Percentiles rank a stretch among this genome's conserved stretches.
phyloP scores from a whole-genome alignment of 129 eudicot genomes.

The Tagetes patula region DNA sequence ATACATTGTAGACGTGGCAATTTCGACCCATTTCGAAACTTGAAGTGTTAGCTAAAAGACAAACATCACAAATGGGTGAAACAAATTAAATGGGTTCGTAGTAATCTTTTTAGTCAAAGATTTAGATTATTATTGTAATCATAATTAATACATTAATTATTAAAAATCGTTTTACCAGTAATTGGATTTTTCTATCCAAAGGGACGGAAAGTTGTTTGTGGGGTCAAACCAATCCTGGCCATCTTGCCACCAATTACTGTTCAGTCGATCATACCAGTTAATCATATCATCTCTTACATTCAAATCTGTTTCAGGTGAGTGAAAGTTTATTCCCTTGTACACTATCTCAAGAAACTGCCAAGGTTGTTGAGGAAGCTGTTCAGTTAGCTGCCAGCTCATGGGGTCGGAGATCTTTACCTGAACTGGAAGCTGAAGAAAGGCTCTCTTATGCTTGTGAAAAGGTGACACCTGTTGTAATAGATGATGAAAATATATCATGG shows the following conservation, averaged over 20 bases:
- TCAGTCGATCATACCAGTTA: constrained; percentile 21
- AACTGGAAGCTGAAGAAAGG: constrained; percentile 97
- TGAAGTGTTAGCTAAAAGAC: neutral
- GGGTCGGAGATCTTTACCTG: constrained; percentile 91
- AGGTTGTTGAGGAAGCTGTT: constrained; percentile 84
- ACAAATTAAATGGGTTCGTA: neutral
- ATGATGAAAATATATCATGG: constrained; percentile 15
- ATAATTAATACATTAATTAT: neutral
- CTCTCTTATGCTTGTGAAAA: constrained; percentile 97
- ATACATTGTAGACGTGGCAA: neutral
- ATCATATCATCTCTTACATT: constrained; percentile 9
- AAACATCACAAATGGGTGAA: constrained; percentile 5
- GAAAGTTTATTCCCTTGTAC: constrained; percentile 89
- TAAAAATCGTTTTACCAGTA: neutral
- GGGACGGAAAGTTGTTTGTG: neutral
- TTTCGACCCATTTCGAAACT: neutral
- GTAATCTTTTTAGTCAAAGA: neutral
- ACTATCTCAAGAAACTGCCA: constrained; percentile 60
- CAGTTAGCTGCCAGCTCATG: constrained; percentile 75
- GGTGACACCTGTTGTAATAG: constrained; percentile 44
- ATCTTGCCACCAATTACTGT: constrained; percentile 1
- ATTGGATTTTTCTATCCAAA: neutral
- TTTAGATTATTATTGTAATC: constrained; percentile 1
- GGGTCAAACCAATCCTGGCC: constrained; percentile 10
- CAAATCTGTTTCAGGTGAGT: constrained; percentile 61